phyloP scores from a whole-genome alignment of 257 asterid species.

The Scutellaria minor region DNA sequence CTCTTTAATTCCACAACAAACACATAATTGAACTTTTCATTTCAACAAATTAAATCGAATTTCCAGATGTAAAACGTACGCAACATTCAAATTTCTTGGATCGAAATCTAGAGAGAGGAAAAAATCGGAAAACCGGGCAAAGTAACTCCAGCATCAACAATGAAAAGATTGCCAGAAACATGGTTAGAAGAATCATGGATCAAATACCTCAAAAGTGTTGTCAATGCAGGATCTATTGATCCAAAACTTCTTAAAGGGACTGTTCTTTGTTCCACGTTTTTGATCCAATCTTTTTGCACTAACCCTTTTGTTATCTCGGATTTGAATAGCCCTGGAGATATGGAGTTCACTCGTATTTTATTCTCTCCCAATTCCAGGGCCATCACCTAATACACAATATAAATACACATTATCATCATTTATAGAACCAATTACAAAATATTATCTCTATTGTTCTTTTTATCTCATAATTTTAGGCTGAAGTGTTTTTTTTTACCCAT shows the following conservation, averaged over 20 bases:
- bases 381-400: conserved; percentile 49
- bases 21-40: too few species aligned
- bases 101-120: conserved; percentile 57
- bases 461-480: too few species aligned
- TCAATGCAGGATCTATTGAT: conserved; percentile 60
- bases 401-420: too few species aligned
- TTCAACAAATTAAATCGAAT: too few species aligned
- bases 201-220: conserved; percentile 60
- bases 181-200: conserved; percentile 61
- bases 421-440: neutral
- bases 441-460: too few species aligned
- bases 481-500: too few species aligned
- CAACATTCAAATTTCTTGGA: too few species aligned
- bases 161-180: conserved; percentile 61
- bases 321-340: conserved; percentile 65
- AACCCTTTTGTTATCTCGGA: conserved; percentile 72
- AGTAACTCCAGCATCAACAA: conserved; percentile 63
- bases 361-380: conserved; percentile 62
- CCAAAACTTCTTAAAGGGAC: conserved; percentile 56
- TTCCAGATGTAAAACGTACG: too few species aligned
- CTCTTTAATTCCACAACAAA: too few species aligned
- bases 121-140: conserved; percentile 65
- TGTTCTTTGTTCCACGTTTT: conserved; percentile 46
- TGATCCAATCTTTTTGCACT: conserved; percentile 58
- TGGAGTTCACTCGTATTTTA: conserved; percentile 66